phyloP scores from a whole-genome alignment of 805 yeast species.

The Ogataea ramenticola region DNA sequence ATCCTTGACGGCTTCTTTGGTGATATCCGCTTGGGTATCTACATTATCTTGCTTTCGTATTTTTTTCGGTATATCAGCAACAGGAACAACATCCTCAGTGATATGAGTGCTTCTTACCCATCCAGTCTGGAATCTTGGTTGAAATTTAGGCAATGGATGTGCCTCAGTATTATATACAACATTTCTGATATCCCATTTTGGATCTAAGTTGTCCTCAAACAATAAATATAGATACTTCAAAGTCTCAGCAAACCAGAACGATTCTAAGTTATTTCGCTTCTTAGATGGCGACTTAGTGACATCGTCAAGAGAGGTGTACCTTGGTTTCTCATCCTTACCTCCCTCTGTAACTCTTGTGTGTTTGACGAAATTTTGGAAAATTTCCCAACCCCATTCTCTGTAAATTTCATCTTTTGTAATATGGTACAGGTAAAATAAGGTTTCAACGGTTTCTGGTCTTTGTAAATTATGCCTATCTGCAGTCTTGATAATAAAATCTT shows the following conservation, averaged over 20 bases:
- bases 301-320: slow-evolving; percentile 59
- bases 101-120: slow-evolving; percentile 44
- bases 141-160: slow-evolving; percentile 79
- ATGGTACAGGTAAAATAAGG: slow-evolving; percentile 71
- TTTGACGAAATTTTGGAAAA: slow-evolving; percentile 62
- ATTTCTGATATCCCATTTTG: slow-evolving; percentile 56
- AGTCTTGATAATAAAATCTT: slow-evolving; percentile 64
- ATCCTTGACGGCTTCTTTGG: too few relatives aligned
- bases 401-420: slow-evolving; percentile 75
- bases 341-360: slow-evolving; percentile 45
- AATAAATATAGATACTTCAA: slow-evolving; percentile 75
- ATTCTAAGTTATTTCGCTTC: slow-evolving; percentile 69
- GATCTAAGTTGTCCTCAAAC: slow-evolving; percentile 58
- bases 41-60: too few relatives aligned
- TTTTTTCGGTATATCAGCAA: too few relatives aligned
- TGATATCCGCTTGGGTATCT: too few relatives aligned
- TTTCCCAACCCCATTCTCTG: slow-evolving; percentile 85
- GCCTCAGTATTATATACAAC: slow-evolving; percentile 90
- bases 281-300: slow-evolving; percentile 53
- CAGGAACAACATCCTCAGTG: too few relatives aligned
- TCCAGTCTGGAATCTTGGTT: slow-evolving; percentile 48
- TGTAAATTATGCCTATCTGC: slow-evolving; percentile 79
- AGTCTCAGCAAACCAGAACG: slow-evolving; percentile 93
- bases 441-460: slow-evolving; percentile 91
- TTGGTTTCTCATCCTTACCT: slow-evolving; percentile 35